Percentiles rank a stretch among this genome's conserved stretches.
phyloP scores from a whole-genome alignment of 306 rosid genomes.

The Rubus idaeus region DNA sequence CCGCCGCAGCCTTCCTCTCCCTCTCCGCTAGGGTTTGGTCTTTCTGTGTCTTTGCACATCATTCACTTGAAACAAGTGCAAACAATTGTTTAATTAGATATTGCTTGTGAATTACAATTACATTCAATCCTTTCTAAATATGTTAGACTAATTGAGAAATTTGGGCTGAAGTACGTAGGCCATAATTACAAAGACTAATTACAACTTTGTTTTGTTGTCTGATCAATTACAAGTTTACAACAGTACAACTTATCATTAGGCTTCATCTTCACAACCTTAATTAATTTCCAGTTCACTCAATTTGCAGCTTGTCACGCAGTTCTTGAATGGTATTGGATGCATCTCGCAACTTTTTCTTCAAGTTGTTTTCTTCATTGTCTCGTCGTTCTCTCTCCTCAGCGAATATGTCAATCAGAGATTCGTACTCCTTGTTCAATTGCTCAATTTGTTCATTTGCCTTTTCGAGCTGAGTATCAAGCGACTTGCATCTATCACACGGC shows the following conservation, averaged over 20 bases:
- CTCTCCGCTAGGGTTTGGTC: too few species aligned
- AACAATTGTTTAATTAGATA: not conserved
- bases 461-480: conserved; percentile 64
- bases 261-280: conserved; percentile 11
- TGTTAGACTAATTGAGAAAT: not conserved
- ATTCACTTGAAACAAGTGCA: too few species aligned
- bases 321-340: conserved; percentile 69
- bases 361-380: conserved; percentile 53
- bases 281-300: too few species aligned
- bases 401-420: conserved; percentile 64
- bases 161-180: not conserved
- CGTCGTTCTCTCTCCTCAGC: conserved; percentile 80
- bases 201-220: not conserved
- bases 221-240: too few species aligned
- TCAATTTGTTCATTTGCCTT: conserved; percentile 45
- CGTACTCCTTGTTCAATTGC: conserved; percentile 70
- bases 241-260: not conserved
- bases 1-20: too few species aligned
- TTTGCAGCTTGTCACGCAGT: conserved; percentile 28
- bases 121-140: not conserved
- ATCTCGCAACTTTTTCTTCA: conserved; percentile 73
- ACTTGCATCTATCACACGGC: conserved; percentile 49
- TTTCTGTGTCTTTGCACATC: too few species aligned
- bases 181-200: not conserved
- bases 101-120: not conserved